Percentiles rank a stretch among this genome's conserved stretches.
phyloP scores from a whole-genome alignment of 73 alveolate genomes.

The Symbiodinium pilosum region DNA sequence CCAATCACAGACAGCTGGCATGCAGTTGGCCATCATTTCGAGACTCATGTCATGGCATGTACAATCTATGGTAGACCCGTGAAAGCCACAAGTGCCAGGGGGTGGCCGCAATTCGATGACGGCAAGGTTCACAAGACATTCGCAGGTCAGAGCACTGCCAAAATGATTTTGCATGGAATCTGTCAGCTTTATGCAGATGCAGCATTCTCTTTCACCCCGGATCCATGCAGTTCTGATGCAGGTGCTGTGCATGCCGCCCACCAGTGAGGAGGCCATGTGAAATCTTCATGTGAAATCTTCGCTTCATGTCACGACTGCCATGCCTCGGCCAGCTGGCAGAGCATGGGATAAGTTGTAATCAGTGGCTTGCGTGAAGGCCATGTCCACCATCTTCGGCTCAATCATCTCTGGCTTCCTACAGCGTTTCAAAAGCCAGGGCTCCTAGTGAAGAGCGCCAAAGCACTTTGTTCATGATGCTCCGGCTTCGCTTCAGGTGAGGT shows the following conservation, averaged over 20 bases:
- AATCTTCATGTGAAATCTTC: background rate
- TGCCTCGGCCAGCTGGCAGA: no score
- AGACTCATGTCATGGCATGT: no score
- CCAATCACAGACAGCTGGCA: no score
- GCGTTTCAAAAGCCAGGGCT: conserved; percentile 38
- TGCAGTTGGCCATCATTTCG: no score
- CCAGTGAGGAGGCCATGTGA: conserved; percentile 96
- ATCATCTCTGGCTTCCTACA: conserved; percentile 79
- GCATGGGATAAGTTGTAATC: no score
- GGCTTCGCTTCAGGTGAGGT: conserved; percentile 95
- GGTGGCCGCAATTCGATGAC: conserved; percentile 99
- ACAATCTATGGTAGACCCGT: no score
- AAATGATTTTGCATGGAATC: no score
- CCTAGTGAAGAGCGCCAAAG: background rate
- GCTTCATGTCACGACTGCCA: background rate
- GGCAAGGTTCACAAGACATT: conserved; percentile 99
- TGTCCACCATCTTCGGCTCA: conserved; percentile 91
- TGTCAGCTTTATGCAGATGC: no score
- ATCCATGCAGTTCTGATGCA: background rate
- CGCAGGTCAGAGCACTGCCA: conserved; percentile 96
- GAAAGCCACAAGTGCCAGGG: no score
- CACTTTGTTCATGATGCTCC: no score
- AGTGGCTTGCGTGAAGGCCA: conserved; percentile 74
- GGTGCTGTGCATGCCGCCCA: conserved; percentile 98
- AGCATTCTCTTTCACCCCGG: no score